Evolutionary conservation across 768 basidiomycete genomes (phyloP), one percentile per base, ranked within the genome.

Genomic region (Leccinellum luteum): DNA sequence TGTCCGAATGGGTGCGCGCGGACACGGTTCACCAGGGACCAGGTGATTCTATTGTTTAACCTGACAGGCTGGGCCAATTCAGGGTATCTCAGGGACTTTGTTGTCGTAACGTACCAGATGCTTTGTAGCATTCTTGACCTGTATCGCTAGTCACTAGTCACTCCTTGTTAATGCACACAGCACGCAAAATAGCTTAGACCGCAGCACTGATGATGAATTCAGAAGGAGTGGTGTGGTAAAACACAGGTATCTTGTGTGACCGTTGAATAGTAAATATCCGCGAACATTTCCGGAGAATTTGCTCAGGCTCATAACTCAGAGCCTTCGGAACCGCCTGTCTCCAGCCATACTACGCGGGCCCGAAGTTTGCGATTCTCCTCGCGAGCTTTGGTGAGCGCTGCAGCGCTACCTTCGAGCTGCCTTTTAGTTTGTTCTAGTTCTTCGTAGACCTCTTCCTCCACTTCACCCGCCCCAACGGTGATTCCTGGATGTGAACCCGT

Each of bases 401-500:
- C 60, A 57, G 73, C 75, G 12, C 73, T 73, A 17, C 75, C 69
- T 60, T 76, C 77, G 3, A 91, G 76, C 60, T 84, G 75, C 56
- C 71, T 68, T 60, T 76, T 78, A 0, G 80, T 80, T 25, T 79
- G 75, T 32, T 73, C 76, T 1, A 90, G 76, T 25, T 79, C 75
- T 58, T 81, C 76, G 6, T 72, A 69, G 2, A 73, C 71, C 47
- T 81, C 78, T 66, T 89, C 89, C 58, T 81, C 79, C 4, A 91
- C 58, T 65, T 91, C 89, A 13, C 84, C 87, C 1, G 87, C 84
- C 13, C 89, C 87, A 44, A 92, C 83, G 3, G 90, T 84, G 34
- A 93, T 81, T 44, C 89, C 90, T 67, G 90, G 60, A 52, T 52
- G 35, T 51, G 23, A 35, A 45, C 23, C 56, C 38, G 54, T 60